Conservation (phyloP, 1,284 basidiomycete genomes). For the Trametes versicolor region DNA sequence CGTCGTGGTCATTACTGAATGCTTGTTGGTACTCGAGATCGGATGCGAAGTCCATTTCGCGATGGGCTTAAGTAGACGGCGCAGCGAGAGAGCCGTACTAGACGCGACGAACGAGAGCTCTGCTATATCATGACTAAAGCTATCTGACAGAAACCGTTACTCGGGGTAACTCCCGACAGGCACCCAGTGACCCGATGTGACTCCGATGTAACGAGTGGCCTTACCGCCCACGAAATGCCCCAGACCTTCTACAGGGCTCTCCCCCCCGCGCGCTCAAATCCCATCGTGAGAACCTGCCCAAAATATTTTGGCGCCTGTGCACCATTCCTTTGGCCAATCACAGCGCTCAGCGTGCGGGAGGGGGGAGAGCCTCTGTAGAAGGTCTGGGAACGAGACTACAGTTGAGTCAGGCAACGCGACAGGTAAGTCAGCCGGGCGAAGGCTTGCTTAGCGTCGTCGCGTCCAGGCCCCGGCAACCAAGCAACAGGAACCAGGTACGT, state of each 20-base stretch:
- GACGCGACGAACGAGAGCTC: too few species aligned
- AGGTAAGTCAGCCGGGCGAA: neutral
- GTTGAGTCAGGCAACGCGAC: too few species aligned
- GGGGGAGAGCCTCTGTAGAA: slow-evolving; percentile 3
- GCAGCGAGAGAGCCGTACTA: too few species aligned
- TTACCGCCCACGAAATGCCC: neutral
- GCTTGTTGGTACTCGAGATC: too few species aligned
- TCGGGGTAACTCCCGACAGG: slow-evolving; percentile 2
- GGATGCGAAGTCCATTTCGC: too few species aligned
- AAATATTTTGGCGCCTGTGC: too few species aligned
- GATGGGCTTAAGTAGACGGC: too few species aligned
- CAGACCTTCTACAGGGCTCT: slow-evolving; percentile 13
- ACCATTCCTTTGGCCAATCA: neutral
- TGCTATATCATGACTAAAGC: too few species aligned
- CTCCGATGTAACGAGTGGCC: slow-evolving; percentile 4
- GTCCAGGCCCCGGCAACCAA: too few species aligned
- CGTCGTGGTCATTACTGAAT: neutral
- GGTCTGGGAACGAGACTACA: slow-evolving; percentile 15
- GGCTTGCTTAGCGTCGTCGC: too few species aligned
- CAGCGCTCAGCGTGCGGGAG: slow-evolving; percentile 3
- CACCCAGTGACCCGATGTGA: slow-evolving; percentile 8
- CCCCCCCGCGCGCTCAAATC: neutral
- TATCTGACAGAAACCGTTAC: neutral
- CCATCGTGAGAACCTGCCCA: slow-evolving; percentile 3
- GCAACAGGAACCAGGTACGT: too few species aligned